Evolutionary conservation across 768 basidiomycete genomes (phyloP), one percentile per base, ranked within the genome.

Genomic region (Krasilnikovozyma curviuscula): DNA sequence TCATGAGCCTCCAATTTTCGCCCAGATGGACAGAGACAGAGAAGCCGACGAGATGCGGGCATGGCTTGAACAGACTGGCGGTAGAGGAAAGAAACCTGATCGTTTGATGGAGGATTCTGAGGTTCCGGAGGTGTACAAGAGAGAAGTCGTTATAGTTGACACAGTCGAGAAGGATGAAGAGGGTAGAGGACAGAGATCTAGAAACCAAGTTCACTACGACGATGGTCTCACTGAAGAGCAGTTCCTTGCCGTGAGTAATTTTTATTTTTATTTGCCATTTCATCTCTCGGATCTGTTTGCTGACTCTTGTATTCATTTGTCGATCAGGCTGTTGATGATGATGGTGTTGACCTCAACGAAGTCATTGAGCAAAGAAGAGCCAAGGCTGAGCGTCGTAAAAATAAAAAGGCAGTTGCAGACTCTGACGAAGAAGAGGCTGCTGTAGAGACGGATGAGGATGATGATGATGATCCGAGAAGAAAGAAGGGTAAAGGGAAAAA

Each of bases 141-240:
- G 37, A 29, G 49, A 50, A 32, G 46, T 46, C 32, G 41, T 65
- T 34, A 59, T 64, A 28, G 54, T 50, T 25, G 57, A 59, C 5
- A 53, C 56, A 40, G 63, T 77, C 7, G 69, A 64, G 12, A 66
- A 72, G 37, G 65, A 66, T 32, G 57, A 68, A 24, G 75, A 84
- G 60, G 88, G 88, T 47, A 77, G 88, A 53, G 89, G 88, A 30
- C 79, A 83, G 61, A 73, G 88, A 56, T 73, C 76, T 50, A 73
- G 85, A 55, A 83, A 77, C 49, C 72, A 80, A 37, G 84, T 97
- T 53, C 79, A 76, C 60, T 97, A 97, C 60, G 89, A 81, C 50
- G 91, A 95, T 60, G 88, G 88, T 14, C 70, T 97, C 48, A 80
- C 77, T 44, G 91, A 97, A 56, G 91, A 93, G 59, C 79, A 88